phyloP scores from a whole-genome alignment of 495 filamentous ascomycete genomes.

The Xanthoparmelia taractica region DNA sequence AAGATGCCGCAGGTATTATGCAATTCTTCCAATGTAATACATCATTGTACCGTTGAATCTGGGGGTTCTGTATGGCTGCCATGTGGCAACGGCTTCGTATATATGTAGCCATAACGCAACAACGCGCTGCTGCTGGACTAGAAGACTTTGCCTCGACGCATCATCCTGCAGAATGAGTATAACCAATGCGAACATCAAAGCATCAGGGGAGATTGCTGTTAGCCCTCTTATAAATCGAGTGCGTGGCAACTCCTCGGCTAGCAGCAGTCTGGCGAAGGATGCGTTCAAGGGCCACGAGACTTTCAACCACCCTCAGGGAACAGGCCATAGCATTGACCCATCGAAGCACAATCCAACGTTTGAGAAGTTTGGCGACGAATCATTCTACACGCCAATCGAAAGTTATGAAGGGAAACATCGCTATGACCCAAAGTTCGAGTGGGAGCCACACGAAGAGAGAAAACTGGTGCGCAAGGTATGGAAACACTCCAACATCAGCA shows the following conservation, averaged over 20 bases:
- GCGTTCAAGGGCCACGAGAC: neutral
- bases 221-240: neutral
- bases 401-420: conserved; percentile 65
- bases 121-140: neutral
- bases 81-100: neutral
- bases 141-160: neutral
- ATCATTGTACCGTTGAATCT: neutral
- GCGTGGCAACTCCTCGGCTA: neutral
- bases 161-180: neutral
- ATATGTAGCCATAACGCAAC: neutral
- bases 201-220: neutral
- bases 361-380: conserved; percentile 21
- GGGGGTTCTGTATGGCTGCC: neutral
- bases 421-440: conserved; percentile 65
- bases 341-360: neutral
- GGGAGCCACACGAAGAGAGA: conserved; percentile 64
- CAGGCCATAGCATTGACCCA: neutral
- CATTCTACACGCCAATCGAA: conserved; percentile 52
- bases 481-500: conserved; percentile 4
- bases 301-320: neutral
- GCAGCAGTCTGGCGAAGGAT: neutral
- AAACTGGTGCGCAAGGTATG: conserved; percentile 56
- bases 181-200: neutral
- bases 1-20: neutral
- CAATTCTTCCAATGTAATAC: neutral